Evolutionary conservation across 129 eudicot species (phyloP).

Genomic region (carrot (Daucus carota)): DNA sequence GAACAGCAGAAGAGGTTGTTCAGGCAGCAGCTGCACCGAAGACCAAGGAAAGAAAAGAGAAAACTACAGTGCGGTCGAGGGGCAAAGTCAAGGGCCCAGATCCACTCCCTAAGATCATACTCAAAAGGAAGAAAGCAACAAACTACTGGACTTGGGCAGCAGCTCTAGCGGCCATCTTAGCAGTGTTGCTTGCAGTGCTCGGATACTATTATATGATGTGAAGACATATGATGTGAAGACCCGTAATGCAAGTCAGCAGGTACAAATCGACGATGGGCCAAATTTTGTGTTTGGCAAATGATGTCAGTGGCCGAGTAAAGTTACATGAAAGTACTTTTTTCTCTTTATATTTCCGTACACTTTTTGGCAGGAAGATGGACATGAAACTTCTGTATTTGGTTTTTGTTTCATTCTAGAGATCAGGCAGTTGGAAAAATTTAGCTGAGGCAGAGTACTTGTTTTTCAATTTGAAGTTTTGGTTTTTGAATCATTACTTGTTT

Average conservation of each 20-base stretch:
- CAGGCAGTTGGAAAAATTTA: conserved; percentile 30
- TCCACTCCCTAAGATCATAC: conserved; percentile 56
- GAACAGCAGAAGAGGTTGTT: conserved; percentile 41
- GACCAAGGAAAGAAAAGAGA: conserved; percentile 32
- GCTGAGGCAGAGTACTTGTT: conserved; percentile 12
- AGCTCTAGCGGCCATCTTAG: conserved; percentile 27
- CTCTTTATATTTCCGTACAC: not conserved
- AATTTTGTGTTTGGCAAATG: not conserved
- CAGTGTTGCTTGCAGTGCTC: conserved; percentile 18
- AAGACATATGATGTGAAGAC: conserved; percentile 14
- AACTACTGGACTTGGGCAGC: conserved; percentile 52
- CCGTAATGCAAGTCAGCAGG: not conserved
- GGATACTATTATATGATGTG: conserved; percentile 31
- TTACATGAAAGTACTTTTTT: not conserved
- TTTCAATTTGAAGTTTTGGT: conserved; percentile 20
- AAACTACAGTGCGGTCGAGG: conserved; percentile 15
- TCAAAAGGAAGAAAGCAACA: conserved; percentile 66
- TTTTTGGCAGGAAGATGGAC: not conserved
- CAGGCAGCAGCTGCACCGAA: conserved; percentile 32
- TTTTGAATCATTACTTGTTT: not conserved
- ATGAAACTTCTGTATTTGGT: conserved; percentile 6
- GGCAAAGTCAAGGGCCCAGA: conserved; percentile 46
- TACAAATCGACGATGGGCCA: not conserved
- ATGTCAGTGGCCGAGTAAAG: not conserved
- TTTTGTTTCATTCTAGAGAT: conserved; percentile 13